Percentiles rank a stretch among this genome's conserved stretches.
Conservation (phyloP, 2,329 filamentous ascomycete genomes). For the Byssochlamys sp. region DNA sequence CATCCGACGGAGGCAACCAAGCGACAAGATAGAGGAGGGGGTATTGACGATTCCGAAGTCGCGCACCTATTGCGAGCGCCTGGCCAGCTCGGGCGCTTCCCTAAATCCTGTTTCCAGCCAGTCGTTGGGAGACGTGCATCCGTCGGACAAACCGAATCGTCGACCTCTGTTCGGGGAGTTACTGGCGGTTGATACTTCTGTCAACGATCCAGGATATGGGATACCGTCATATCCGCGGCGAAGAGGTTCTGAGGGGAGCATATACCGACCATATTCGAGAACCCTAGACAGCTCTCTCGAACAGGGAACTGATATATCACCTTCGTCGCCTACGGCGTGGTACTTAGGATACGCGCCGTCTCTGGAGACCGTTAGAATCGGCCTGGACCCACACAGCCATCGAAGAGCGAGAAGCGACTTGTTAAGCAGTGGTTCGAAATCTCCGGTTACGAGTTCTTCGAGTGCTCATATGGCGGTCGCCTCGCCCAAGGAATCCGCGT, state of each 20-base stretch:
- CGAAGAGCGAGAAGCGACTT: conserved; percentile 50
- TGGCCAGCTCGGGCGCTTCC: not conserved
- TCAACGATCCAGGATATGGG: conserved; percentile 46
- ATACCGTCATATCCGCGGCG: conserved; percentile 48
- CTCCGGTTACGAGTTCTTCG: conserved; percentile 20
- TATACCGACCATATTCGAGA: conserved; percentile 44
- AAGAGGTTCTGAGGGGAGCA: conserved; percentile 62
- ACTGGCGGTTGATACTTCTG: conserved; percentile 48
- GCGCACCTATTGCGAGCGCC: not conserved
- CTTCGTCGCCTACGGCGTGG: conserved; percentile 59
- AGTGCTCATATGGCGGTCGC: conserved; percentile 28
- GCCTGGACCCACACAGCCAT: conserved; percentile 19
- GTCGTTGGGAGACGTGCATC: conserved; percentile 2
- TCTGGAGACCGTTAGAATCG: conserved; percentile 31
- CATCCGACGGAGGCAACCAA: conserved; percentile 4
- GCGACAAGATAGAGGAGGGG: conserved; percentile 7
- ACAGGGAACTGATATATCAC: conserved; percentile 42
- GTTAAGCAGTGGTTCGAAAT: conserved; percentile 25
- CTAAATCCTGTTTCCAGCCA: conserved; percentile 2
- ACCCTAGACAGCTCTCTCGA: conserved; percentile 29
- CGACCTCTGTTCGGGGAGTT: conserved; percentile 68
- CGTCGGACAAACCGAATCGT: conserved; percentile 29
- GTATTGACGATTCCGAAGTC: conserved; percentile 1
- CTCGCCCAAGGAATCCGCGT: conserved; percentile 16
- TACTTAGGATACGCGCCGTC: conserved; percentile 43